Percentiles rank a stretch among this genome's conserved stretches.
Conservation (phyloP, 2,329 filamentous ascomycete species). For the Calonectria fujianensis region DNA sequence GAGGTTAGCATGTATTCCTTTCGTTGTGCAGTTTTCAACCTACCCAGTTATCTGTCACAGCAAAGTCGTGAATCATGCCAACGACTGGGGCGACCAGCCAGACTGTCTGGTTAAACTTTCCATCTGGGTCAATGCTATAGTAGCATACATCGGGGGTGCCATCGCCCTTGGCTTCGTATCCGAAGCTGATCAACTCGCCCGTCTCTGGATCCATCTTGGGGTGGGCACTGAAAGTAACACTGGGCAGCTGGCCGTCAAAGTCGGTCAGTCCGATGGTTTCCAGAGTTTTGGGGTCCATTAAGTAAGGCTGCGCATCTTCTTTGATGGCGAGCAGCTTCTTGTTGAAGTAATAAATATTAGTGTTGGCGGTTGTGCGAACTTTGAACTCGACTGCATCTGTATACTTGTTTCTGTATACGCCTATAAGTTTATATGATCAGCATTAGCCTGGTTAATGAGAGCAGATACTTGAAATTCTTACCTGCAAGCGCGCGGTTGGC, state of each 20-base stretch:
- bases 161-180: conserved; percentile 20
- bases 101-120: conserved; percentile 14
- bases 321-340: conserved; percentile 18
- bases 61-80: conserved; percentile 26
- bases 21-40: background rate
- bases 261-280: conserved; percentile 14
- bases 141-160: conserved; percentile 21
- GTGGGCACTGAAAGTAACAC: conserved; percentile 18
- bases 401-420: conserved; percentile 27
- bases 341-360: conserved; percentile 23
- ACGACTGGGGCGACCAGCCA: conserved; percentile 6
- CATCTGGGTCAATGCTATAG: conserved; percentile 14
- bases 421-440: background rate
- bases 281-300: conserved; percentile 11
- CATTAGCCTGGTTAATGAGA: too few species aligned
- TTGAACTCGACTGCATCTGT: conserved; percentile 23
- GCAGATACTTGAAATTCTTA: background rate
- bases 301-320: conserved; percentile 7
- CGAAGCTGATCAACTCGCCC: conserved; percentile 21
- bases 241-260: conserved; percentile 25
- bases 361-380: conserved; percentile 22
- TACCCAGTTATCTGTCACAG: conserved; percentile 22
- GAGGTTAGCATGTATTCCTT: background rate
- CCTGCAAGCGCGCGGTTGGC: conserved; percentile 23
- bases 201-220: conserved; percentile 17